Evolutionary conservation across 2,329 filamentous ascomycete species (phyloP).

Genomic region (Fusarium agapanthi): DNA sequence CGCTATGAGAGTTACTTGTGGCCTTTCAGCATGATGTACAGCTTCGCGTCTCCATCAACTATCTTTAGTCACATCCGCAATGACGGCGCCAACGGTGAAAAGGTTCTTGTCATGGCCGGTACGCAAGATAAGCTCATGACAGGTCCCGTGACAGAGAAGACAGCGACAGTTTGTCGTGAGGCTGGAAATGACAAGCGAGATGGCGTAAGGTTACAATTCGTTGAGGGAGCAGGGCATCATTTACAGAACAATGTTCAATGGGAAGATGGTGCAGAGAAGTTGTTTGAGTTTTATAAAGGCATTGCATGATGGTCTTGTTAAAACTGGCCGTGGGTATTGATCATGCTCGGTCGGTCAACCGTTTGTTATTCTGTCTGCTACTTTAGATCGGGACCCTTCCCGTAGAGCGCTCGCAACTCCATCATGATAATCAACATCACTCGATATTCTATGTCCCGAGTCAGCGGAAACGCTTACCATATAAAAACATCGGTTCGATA

Average conservation of each 20-base stretch:
- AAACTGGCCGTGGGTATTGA: not conserved
- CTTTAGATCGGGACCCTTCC: not conserved
- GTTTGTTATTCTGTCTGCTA: not conserved
- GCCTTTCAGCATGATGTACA: slow-evolving; percentile 57
- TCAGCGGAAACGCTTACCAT: not conserved
- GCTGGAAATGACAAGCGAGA: slow-evolving; percentile 19
- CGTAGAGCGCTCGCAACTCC: slow-evolving; percentile 8
- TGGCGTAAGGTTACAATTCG: slow-evolving; percentile 53
- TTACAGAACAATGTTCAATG: slow-evolving; percentile 62
- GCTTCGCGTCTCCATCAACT: slow-evolving; percentile 53
- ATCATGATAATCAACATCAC: not conserved
- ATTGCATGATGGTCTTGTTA: not conserved
- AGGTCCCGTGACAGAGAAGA: slow-evolving; percentile 46
- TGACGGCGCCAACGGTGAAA: slow-evolving; percentile 25
- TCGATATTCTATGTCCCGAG: slow-evolving; percentile 10
- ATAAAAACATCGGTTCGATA: not conserved
- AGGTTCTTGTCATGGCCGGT: slow-evolving; percentile 53
- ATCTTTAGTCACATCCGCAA: slow-evolving; percentile 51
- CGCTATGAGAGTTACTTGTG: slow-evolving; percentile 63
- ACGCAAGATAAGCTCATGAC: slow-evolving; percentile 54
- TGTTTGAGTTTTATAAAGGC: slow-evolving; percentile 52
- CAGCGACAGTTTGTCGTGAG: slow-evolving; percentile 46
- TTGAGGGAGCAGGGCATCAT: slow-evolving; percentile 60
- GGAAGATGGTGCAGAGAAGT: slow-evolving; percentile 56
- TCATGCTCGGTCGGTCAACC: not conserved